Percentiles rank a stretch among this genome's conserved stretches.
These are phyloP conservation scores for Dalbergia cultrata DNA, from an alignment of 306 rosid genomes.

Conservation along the genomic window DNA sequence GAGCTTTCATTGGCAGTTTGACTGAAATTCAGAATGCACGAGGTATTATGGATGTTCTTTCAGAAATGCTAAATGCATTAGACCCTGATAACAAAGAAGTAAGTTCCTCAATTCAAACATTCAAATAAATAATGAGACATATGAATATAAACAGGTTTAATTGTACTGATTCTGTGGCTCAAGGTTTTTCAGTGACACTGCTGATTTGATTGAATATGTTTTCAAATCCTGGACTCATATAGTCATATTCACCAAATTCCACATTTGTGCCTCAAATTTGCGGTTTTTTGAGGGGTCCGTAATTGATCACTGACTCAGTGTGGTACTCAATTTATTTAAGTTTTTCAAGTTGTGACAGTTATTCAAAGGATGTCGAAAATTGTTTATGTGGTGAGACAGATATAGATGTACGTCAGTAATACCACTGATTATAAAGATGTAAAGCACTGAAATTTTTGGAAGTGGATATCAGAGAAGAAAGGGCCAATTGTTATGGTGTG, in stretches of 20 bases:
- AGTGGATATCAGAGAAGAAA: not conserved
- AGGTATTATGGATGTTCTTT: constrained; percentile 94
- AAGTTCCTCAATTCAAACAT: constrained; percentile 34
- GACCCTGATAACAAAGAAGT: constrained; percentile 94
- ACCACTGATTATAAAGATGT: not conserved
- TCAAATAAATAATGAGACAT: constrained; percentile 28
- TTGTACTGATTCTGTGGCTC: constrained; percentile 15
- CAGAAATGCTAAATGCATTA: constrained; percentile 91
- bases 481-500: not conserved
- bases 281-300: not conserved
- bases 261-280: not conserved
- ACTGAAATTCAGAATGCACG: constrained; percentile 97
- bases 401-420: constrained; percentile 10
- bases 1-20: constrained; percentile 64
- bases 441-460: not conserved
- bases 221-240: not conserved
- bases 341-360: not conserved
- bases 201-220: constrained; percentile 29
- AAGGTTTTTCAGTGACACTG: constrained; percentile 13
- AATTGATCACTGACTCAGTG: not conserved
- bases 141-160: not conserved
- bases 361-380: constrained; percentile 1
- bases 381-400: constrained; percentile 6
- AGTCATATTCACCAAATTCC: constrained; percentile 7
- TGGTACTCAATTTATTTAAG: not conserved